Conservation (phyloP, 768 basidiomycete genomes). For the Rhizopogon roseolus region DNA sequence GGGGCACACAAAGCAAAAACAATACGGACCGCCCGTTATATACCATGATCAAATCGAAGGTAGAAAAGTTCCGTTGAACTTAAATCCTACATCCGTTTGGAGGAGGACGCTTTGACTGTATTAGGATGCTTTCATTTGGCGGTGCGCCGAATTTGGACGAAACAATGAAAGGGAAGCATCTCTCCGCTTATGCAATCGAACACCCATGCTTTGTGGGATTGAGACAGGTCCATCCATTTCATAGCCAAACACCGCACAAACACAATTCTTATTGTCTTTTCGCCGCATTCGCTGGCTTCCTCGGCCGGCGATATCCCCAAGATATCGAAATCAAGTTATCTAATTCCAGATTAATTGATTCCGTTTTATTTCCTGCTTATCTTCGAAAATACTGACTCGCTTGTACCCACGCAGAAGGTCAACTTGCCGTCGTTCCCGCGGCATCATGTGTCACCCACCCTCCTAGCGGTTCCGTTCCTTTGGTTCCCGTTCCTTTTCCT, state of each 20-base stretch:
- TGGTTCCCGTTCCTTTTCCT: conserved; percentile 8
- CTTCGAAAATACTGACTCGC: conserved; percentile 28
- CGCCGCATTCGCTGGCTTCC: conserved; percentile 19
- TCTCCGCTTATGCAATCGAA: conserved; percentile 27
- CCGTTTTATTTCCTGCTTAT: conserved; percentile 27
- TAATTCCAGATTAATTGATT: conserved; percentile 28
- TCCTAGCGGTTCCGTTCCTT: conserved; percentile 26
- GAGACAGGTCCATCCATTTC: conserved; percentile 37
- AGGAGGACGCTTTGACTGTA: conserved; percentile 14
- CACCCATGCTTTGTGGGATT: conserved; percentile 22
- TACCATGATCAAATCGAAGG: conserved; percentile 31
- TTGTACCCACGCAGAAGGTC: conserved; percentile 22
- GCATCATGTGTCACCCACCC: conserved; percentile 21
- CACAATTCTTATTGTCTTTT: conserved; percentile 44
- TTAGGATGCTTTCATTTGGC: conserved; percentile 10
- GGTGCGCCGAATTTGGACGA: conserved; percentile 21
- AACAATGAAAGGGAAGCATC: conserved; percentile 27
- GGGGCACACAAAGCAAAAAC: conserved; percentile 56
- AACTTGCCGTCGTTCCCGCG: conserved; percentile 26
- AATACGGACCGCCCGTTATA: conserved; percentile 54
- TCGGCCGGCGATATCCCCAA: conserved; percentile 35
- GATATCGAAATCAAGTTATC: conserved; percentile 21
- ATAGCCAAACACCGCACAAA: conserved; percentile 35
- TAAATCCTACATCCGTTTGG: conserved; percentile 19
- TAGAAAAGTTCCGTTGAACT: conserved; percentile 33